Conservation (phyloP, 139 green algal species). For the Dunaliella primolecta region DNA sequence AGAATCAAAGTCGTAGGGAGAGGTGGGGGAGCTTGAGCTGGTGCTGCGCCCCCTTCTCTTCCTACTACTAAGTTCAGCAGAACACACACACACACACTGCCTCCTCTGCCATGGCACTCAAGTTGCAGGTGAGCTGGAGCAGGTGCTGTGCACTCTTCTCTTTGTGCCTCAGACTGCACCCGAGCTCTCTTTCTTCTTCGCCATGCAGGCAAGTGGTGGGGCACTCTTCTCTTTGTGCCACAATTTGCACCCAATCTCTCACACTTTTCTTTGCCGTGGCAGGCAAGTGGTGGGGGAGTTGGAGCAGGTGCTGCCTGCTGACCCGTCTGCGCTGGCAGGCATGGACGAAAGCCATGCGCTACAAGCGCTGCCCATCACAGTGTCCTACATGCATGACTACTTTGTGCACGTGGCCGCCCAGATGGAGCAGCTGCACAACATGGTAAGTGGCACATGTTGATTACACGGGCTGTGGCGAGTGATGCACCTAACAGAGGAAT, state of each 20-base stretch:
- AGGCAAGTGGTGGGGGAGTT: conserved; percentile 13
- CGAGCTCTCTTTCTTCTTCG: neutral
- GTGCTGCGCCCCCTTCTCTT: too few relatives aligned
- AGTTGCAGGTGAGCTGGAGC: conserved; percentile 31
- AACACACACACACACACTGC: neutral
- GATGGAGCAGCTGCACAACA: conserved; percentile 38
- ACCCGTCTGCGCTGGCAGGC: neutral
- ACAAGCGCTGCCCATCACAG: conserved; percentile 27
- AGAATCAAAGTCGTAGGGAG: too few relatives aligned
- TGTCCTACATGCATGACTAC: conserved; percentile 47
- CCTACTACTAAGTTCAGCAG: too few relatives aligned
- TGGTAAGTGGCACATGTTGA: conserved; percentile 13
- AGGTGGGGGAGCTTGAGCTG: too few relatives aligned
- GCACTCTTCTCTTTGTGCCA: too few relatives aligned
- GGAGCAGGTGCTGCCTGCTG: neutral
- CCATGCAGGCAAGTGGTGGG: too few relatives aligned
- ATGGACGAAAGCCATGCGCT: neutral
- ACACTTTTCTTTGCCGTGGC: too few relatives aligned
- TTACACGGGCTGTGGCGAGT: neutral
- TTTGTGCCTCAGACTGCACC: neutral
- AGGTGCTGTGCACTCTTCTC: conserved; percentile 14
- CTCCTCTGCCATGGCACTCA: neutral
- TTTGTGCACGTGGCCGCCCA: conserved; percentile 47
- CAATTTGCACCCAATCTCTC: too few relatives aligned
- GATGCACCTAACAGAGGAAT: too few relatives aligned